A percentile compares a stretch with the other conserved stretches of the same genome.
phyloP scores from a whole-genome alignment of 2,329 filamentous ascomycete species.

The Fusarium sp. region DNA sequence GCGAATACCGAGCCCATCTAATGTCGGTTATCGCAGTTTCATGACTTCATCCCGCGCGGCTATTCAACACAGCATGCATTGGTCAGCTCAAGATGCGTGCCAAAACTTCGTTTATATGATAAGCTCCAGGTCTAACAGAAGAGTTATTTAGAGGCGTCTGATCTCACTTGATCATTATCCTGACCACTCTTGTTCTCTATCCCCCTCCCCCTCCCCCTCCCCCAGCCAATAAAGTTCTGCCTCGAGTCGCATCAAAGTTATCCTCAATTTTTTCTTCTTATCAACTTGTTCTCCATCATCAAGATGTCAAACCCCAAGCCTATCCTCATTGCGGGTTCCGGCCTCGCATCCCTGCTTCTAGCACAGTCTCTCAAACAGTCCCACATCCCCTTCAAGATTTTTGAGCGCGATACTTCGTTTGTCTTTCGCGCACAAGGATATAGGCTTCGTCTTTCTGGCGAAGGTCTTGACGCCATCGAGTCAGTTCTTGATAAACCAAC shows the following conservation, averaged over 20 bases:
- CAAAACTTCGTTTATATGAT: background rate
- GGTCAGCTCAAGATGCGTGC: background rate
- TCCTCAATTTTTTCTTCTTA: background rate
- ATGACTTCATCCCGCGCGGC: background rate
- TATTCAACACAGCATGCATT: background rate
- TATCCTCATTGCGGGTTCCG: constrained; percentile 60
- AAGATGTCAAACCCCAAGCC: constrained; percentile 47
- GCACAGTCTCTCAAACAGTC: constrained; percentile 57
- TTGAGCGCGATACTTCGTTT: constrained; percentile 65
- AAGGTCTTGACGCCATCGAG: constrained; percentile 72
- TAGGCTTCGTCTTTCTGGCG: constrained; percentile 66
- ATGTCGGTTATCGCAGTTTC: background rate
- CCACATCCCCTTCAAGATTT: constrained; percentile 65
- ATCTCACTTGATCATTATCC: background rate
- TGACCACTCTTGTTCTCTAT: accelerated
- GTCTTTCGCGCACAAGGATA: constrained; percentile 72
- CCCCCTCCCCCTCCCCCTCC: too few species aligned
- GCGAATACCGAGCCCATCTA: background rate
- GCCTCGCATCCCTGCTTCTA: constrained; percentile 58
- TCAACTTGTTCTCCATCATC: background rate
- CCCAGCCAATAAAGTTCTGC: too few species aligned
- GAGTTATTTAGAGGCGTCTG: background rate
- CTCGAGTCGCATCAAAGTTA: too few species aligned
- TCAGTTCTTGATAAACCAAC: constrained; percentile 62
- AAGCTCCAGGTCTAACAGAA: background rate